Evolutionary conservation across 2,329 filamentous ascomycete genomes (phyloP), one percentile per base, ranked within the genome.

Genomic region (Diaporthe caulivora): DNA sequence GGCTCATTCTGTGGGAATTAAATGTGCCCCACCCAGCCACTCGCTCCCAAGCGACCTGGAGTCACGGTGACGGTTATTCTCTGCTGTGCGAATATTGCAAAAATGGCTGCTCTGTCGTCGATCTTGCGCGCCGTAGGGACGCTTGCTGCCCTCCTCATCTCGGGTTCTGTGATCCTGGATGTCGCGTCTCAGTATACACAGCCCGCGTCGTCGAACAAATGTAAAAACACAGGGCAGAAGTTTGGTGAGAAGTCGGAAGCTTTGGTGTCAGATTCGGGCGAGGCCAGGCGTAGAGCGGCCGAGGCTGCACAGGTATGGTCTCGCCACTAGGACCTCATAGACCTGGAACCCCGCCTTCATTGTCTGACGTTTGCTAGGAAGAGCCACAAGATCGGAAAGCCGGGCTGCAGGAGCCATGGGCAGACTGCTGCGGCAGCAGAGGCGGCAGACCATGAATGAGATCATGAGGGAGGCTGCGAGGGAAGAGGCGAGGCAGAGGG

Each of bases 381-480:
- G 54, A 37, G 54, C 54, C 29, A 57, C 17, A 57, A 57, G 29
- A 3, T 34, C 18, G 10, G 29, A 57, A 13, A 5, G 18, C 2
- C 54, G 54, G 21, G 29, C 54, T 57, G 1, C 29, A 13, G 54
- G 54, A 11, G 54, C 54, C 18, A 17, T 57, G 29, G 18, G 54
- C 29, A 57, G 54, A 21, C 54, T 57, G 29, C 11, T 37, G 34
- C 54, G 10, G 34, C 54, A n/a, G 54, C 54, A 57, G 31, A 57
- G 54, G 34, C 54, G 54, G 29, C 54, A 57, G 29, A 57, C 29
- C 9, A 57, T 57, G 29, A 57, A n/a, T 18, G 54, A 57, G 54
- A 37, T 57, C 31, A 37, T 57, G 54, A 57, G 54, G 29, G 17
- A 37, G 54, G 29, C 18, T 1, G 54, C 54, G 54, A 54, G 24